Evolutionary conservation across 345 rosid species (phyloP), one percentile per base, ranked within the genome.

Genomic region (Murraya koenigii): DNA sequence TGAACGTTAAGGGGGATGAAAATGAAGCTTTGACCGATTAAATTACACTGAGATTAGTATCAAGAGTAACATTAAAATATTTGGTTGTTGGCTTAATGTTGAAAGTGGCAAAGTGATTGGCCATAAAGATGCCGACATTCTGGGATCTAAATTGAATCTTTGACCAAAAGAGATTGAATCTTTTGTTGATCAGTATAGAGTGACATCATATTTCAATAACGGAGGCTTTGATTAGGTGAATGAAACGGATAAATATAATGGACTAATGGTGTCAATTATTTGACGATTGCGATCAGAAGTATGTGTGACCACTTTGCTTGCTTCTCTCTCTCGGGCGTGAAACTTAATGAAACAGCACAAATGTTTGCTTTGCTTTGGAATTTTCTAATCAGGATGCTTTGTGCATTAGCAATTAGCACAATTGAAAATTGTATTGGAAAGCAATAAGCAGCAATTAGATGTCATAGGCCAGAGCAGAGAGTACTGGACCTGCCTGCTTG

Each of bases 61-160:
- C 49, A 11, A 10, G 49, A 3, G 49, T 11, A 44, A 44, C 49
- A 44, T 44, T 44, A 44, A 44, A 0, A 13, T 44, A 44, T 44
- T 13, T 44, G 49, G 49, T 44, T 13, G 1, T 3, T 44, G 49
- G 49, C 49, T 44, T 44, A 3, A 44, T 44, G 49, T 13, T 22
- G 32, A 44, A 63, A 26, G 25, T 30, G 77, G 30, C 39, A 5
- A 62, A 41, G 55, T 32, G 71, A 75, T n/a, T 63, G 70, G 70
- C 63, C 62, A 30, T 49, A 65, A 75, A 30, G 71, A 7, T 14
- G 15, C 1, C 49, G 49, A 14, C 71, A 14, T 32, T 64, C 44
- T 52, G 32, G 78, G 71, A 75, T 75, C 65, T 35, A 13, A 13
- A 54, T n/a, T 54, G 72, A 52, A 75, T 66, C 63, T 75, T 75